phyloP scores from a whole-genome alignment of 345 rosid genomes.

The Ceriops tagal region DNA sequence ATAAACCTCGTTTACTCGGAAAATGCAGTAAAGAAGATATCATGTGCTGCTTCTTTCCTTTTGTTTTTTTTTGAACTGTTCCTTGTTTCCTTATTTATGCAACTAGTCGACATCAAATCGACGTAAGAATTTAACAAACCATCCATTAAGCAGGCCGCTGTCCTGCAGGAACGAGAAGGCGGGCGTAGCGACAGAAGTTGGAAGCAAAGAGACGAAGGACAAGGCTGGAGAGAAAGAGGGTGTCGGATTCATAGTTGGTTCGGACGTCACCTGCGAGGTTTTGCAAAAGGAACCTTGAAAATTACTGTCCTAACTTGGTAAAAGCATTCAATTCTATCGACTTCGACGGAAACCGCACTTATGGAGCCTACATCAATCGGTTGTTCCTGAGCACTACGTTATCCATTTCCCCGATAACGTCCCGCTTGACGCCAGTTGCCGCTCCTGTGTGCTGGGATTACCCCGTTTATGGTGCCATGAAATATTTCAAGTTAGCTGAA shows the following conservation, averaged over 20 bases:
- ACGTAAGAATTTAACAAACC: too few relatives aligned
- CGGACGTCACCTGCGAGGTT: constrained; percentile 4
- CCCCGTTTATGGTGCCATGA: constrained; percentile 66
- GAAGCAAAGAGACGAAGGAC: constrained; percentile 5
- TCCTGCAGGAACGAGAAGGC: constrained; percentile 14
- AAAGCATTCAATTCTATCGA: not conserved
- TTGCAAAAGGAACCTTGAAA: constrained; percentile 8
- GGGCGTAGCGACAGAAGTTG: constrained; percentile 9
- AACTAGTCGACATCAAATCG: too few relatives aligned
- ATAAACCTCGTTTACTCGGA: too few relatives aligned
- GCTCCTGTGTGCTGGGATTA: constrained; percentile 69
- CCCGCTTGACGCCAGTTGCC: constrained; percentile 52
- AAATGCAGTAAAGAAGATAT: too few relatives aligned
- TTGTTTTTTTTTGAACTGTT: too few relatives aligned
- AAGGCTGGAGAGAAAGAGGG: constrained; percentile 17
- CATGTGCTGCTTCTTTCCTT: too few relatives aligned
- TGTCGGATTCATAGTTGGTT: not conserved
- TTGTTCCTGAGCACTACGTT: constrained; percentile 43
- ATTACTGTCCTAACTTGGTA: constrained; percentile 3
- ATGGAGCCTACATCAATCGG: constrained; percentile 26
- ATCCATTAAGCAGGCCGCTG: too few relatives aligned
- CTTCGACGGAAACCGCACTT: constrained; percentile 12
- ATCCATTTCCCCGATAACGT: constrained; percentile 41
- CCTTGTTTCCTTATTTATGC: too few relatives aligned
- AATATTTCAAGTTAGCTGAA: constrained; percentile 41